phyloP scores from a whole-genome alignment of 768 basidiomycete species.

The Tylopilus plumbeoviolaceoides region DNA sequence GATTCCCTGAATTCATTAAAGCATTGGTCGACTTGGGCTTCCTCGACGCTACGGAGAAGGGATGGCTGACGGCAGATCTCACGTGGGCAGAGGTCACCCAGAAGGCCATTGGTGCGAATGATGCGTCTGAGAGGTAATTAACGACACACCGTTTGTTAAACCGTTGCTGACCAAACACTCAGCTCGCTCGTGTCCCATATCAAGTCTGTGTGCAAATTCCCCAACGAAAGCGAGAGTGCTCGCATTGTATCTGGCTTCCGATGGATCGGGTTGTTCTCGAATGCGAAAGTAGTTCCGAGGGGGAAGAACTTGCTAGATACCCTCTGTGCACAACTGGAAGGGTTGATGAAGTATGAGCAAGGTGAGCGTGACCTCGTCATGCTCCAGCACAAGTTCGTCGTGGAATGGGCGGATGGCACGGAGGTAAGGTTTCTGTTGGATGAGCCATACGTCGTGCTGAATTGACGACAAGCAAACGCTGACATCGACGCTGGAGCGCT shows the following conservation, averaged over 20 bases:
- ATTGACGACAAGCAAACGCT: constrained; percentile 56
- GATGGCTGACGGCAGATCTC: constrained; percentile 69
- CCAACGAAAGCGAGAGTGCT: constrained; percentile 59
- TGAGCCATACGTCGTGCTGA: background rate
- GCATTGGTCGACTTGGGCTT: constrained; percentile 85
- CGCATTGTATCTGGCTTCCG: constrained; percentile 87
- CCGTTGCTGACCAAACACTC: background rate
- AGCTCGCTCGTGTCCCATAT: constrained; percentile 72
- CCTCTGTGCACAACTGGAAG: constrained; percentile 86
- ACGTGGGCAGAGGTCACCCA: constrained; percentile 84
- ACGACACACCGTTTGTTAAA: background rate
- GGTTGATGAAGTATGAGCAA: constrained; percentile 83
- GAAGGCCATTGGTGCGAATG: constrained; percentile 64
- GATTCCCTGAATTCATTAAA: constrained; percentile 93
- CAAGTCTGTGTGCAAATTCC: constrained; percentile 68
- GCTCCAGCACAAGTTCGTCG: constrained; percentile 96
- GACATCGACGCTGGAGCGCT: constrained; percentile 88
- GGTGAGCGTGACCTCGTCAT: constrained; percentile 95
- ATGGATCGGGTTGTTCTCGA: constrained; percentile 92
- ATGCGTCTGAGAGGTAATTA: constrained; percentile 62
- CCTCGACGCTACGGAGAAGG: constrained; percentile 73
- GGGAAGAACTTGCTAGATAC: constrained; percentile 85
- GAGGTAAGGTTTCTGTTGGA: constrained; percentile 36
- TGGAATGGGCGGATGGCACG: constrained; percentile 82
- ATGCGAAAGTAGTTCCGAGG: constrained; percentile 55